phyloP scores from a whole-genome alignment of 1,139 yeast genomes.

The Pichia norvegensis region DNA sequence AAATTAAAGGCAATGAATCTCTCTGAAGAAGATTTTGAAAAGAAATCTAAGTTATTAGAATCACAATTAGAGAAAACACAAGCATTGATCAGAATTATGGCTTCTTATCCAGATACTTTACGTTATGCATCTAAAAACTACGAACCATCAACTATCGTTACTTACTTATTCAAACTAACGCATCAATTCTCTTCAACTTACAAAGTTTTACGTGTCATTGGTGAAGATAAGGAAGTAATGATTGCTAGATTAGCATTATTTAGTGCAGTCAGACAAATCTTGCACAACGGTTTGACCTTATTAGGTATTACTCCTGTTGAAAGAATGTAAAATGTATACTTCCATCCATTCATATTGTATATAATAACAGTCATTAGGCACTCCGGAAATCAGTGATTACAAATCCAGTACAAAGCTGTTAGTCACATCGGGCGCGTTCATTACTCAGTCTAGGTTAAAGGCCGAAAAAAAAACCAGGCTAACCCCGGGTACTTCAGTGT shows the following conservation, averaged over 20 bases:
- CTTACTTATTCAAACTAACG: constrained; percentile 84
- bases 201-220: constrained; percentile 95
- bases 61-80: constrained; percentile 30
- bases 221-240: constrained; percentile 85
- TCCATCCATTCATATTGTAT: too few species aligned
- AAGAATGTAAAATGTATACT: constrained; percentile 82
- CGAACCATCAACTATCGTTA: constrained; percentile 93
- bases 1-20: constrained; percentile 57
- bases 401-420: background rate
- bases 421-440: background rate
- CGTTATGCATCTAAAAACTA: constrained; percentile 75
- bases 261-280: constrained; percentile 82
- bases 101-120: constrained; percentile 88
- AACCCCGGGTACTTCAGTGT: too few species aligned
- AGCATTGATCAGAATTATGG: constrained; percentile 66
- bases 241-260: constrained; percentile 90
- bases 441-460: background rate
- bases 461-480: background rate
- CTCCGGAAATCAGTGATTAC: too few species aligned
- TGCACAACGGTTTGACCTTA: constrained; percentile 84
- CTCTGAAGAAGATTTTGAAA: constrained; percentile 23
- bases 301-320: constrained; percentile 96
- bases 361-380: too few species aligned
- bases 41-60: constrained; percentile 22
- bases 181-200: constrained; percentile 94